Base-by-base conservation (phyloP, 305 asterid genomes). In the Fraxinus xanthoxyloides region DNA sequence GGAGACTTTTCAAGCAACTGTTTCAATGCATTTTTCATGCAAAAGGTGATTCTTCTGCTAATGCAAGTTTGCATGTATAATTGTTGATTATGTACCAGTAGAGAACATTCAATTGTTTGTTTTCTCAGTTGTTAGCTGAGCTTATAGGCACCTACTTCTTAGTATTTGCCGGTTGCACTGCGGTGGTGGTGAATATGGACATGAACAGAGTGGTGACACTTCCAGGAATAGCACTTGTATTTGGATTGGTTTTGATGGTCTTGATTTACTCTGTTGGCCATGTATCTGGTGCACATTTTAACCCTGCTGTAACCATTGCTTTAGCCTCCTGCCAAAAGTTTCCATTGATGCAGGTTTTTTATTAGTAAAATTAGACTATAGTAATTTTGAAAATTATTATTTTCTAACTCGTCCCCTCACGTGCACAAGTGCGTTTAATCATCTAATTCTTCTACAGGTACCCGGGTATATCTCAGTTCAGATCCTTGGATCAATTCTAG, bases 231-330 rank as follows among this genome's bases (percentile, higher is more conserved):
- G 80, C 89, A 0, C 80, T 88, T 0, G 85, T 88, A 19, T 87
- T 91, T 91, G 92, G 91, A 1, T 80, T 89, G 80, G 89, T 80
- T 26, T 90, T 89, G 23, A 88, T 86, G 91, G 87, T 89, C 54
- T 82, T 89, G 90, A 80, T 85, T 40, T 87, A 89, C 81, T 76
- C 92, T 0, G 80, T 89, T 65, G 90, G 92, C 2, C 92, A 89
- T 54, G 84, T 89, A 12, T 89, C 90, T 43, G 92, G 92, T 35
- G 92, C 90, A 17, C 92, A 89, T 84, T 87, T 89, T 24, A 89
- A 89, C 35, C 92, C 89, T 28, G 92, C 92, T 24, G 90, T 89
- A 12, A 87, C 90, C 30, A 79, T 89, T 85, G 89, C 89, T 34
- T 89, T 89, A 73, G 89, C 87, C 69, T 48, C 87, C 26, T 81